Evolutionary conservation across 2,329 filamentous ascomycete species (phyloP).

Genomic region (Gliomastix tumulicola): DNA sequence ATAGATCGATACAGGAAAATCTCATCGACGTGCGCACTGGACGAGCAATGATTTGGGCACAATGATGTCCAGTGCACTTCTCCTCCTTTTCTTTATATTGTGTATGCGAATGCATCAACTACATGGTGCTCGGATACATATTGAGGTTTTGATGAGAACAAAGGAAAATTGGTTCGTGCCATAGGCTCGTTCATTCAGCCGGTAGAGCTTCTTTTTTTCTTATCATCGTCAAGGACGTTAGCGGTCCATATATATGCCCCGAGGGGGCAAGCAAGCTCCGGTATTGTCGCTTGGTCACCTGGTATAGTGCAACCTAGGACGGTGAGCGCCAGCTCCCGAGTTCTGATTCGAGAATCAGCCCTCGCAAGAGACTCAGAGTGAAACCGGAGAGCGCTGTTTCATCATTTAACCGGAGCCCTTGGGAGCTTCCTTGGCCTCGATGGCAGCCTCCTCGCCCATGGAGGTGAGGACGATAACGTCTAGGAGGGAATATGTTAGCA

Average conservation of each 20-base stretch:
- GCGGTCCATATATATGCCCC: no score
- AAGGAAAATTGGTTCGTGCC: conserved; percentile 1
- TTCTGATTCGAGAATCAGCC: no score
- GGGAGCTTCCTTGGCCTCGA: conserved; percentile 93
- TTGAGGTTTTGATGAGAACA: conserved; percentile 1
- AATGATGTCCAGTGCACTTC: conserved; percentile 7
- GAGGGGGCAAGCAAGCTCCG: no score
- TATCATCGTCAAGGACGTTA: no score
- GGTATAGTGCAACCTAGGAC: no score
- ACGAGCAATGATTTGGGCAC: no score
- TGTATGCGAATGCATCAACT: conserved; percentile 5
- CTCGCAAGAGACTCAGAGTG: background rate
- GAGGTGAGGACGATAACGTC: conserved; percentile 88
- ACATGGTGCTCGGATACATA: conserved; percentile 4
- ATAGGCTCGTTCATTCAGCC: conserved; percentile 4
- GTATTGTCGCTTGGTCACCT: no score
- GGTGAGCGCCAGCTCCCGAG: no score
- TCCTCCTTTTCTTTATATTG: conserved; percentile 9
- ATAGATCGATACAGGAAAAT: no score
- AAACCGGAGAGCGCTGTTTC: no score
- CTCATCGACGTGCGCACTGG: no score
- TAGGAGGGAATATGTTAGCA: conserved; percentile 29
- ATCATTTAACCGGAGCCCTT: conserved; percentile 10
- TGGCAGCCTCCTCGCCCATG: conserved; percentile 90
- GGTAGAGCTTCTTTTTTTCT: no score